A percentile compares a stretch with the other conserved stretches of the same genome.
Evolutionary conservation across 257 asterid species (phyloP).

Genomic region (Solanum megistacrolobum): DNA sequence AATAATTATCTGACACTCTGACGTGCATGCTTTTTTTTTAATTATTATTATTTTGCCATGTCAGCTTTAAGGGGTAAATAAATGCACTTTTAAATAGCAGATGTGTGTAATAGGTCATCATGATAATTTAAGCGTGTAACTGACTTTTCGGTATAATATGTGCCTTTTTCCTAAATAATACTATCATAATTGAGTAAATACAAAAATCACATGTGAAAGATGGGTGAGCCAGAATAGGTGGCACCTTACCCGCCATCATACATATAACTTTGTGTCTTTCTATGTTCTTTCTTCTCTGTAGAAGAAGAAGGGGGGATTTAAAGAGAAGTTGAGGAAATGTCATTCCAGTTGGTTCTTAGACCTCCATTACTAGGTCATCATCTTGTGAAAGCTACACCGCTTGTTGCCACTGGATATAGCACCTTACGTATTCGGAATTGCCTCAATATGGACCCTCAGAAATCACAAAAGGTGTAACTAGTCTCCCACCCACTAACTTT

Average conservation of each 20-base stretch:
- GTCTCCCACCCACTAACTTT: neutral
- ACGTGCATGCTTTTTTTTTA: too few relatives aligned
- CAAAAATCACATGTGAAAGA: neutral
- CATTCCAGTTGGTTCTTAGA: conserved; percentile 4
- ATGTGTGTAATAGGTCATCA: too few relatives aligned
- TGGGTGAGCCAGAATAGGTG: neutral
- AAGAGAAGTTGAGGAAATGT: neutral
- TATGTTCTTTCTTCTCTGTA: neutral
- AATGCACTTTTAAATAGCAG: too few relatives aligned
- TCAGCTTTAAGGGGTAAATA: too few relatives aligned
- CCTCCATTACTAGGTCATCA: neutral
- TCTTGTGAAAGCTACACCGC: neutral
- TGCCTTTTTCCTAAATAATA: too few relatives aligned
- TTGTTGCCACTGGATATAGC: neutral
- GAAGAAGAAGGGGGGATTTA: neutral
- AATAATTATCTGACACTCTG: too few relatives aligned
- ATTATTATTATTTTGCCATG: too few relatives aligned
- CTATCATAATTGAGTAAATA: too few relatives aligned
- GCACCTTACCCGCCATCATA: neutral
- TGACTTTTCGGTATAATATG: too few relatives aligned
- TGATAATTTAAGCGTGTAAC: too few relatives aligned
- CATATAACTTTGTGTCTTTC: neutral
- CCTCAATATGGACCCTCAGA: neutral
- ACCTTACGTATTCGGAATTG: neutral
- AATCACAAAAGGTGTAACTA: conserved; percentile 8